These are phyloP conservation scores for Fraxinus nigra DNA, from an alignment of 305 asterid species.

Conservation along the genomic window DNA sequence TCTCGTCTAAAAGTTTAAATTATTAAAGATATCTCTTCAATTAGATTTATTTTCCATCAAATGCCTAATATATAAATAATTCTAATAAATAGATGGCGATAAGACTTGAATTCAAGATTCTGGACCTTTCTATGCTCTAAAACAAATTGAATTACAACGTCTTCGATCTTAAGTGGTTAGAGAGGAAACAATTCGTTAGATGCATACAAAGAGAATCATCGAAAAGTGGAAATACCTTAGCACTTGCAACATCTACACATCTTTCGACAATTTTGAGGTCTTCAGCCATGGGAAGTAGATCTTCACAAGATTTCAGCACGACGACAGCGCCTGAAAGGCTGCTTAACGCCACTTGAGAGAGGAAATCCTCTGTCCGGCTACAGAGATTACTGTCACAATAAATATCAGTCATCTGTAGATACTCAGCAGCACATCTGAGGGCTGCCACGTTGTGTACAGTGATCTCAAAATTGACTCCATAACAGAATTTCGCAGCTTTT, in stretches of 20 bases:
- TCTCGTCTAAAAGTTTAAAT: neutral
- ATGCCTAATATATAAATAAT: neutral
- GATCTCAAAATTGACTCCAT: constrained; percentile 71
- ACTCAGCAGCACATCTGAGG: constrained; percentile 85
- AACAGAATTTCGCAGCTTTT: constrained; percentile 17
- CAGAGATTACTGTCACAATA: constrained; percentile 73
- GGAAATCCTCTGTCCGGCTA: constrained; percentile 79
- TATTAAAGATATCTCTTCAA: neutral
- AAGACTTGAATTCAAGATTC: neutral
- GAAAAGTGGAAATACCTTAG: constrained; percentile 52
- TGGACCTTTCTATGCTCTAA: neutral
- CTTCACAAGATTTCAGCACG: constrained; percentile 77
- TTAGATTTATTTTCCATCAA: neutral
- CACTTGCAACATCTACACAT: constrained; percentile 78
- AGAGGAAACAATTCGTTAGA: no score
- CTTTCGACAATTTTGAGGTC: constrained; percentile 66
- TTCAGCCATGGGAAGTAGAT: constrained; percentile 81
- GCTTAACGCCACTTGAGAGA: constrained; percentile 74
- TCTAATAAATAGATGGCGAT: neutral
- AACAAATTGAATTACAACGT: no score
- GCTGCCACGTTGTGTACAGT: constrained; percentile 93
- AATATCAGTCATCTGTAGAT: constrained; percentile 80
- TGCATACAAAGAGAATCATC: no score
- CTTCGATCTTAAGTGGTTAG: no score
- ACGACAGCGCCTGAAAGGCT: constrained; percentile 87